Base-by-base conservation (phyloP, 2,329 filamentous ascomycete species). In the Penicillium sclerotiorum region DNA sequence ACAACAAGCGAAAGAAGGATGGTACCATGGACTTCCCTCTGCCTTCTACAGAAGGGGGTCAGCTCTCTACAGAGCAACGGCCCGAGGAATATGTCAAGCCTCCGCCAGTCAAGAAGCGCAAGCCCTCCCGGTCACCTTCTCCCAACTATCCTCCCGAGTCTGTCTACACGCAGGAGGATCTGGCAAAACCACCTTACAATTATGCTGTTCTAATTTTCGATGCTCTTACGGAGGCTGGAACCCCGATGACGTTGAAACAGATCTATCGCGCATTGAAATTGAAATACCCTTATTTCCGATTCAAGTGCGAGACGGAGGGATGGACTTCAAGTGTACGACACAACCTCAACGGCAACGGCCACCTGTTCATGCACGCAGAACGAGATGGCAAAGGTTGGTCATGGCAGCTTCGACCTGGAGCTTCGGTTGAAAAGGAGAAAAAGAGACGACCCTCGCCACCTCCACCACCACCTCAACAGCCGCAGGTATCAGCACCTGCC, bases 251-350 rank as follows among this genome's bases (percentile, higher is more conserved):
- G 39, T 70, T 87, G 23, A 84, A 85, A 61, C 82, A 85, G 60
- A 86, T 87, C 37, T 87, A 87, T 64, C 79, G 81, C 55, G 80
- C 81, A 35, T 78, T 87, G 48, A 82, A 84, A 64, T 73, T 81
- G 58, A 82, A 82, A 55, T 86, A 83, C 59, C 83, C 83, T 1
- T 86, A 81, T 60, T 78, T 78, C 60, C 74, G 74, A 61, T 86
- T 82, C 72, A 83, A 82, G 61, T 84, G 84, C 63, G 80, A 79
- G 46, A 85, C 83, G 1, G 78, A 79, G 56, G 84, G 84, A 12
- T 87, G 84, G 84, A 83, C 85, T 52, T 85, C 82, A 27, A 85
- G 82, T 72, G 83, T 87, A 30, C 78, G 84, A 27, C 84, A 87
- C 64, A 87, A 87, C 50, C 72, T 87, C 38, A 77, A 67, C 71